Evolutionary conservation across 1,284 basidiomycete genomes (phyloP).

Genomic region (Malassezia sympodialis): DNA sequence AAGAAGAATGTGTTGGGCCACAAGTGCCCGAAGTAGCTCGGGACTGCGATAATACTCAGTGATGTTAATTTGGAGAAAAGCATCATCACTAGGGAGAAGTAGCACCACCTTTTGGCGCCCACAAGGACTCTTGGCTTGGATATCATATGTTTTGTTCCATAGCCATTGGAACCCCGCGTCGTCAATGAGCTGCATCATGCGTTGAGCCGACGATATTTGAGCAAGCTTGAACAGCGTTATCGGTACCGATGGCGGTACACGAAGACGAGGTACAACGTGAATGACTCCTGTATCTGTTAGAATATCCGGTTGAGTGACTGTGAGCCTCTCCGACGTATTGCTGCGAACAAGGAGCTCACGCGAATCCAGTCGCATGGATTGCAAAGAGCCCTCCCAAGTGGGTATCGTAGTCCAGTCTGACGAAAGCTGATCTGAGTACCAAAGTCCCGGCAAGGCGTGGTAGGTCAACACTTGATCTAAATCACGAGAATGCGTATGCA

Average conservation of each 20-base stretch:
- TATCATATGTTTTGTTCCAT: slow-evolving; percentile 2
- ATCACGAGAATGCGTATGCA: slow-evolving; percentile 61
- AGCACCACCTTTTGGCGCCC: slow-evolving; percentile 48
- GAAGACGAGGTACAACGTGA: slow-evolving; percentile 72
- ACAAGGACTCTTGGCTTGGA: not conserved
- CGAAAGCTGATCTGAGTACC: slow-evolving; percentile 61
- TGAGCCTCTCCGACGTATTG: not conserved
- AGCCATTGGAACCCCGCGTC: slow-evolving; percentile 10
- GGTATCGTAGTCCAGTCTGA: slow-evolving; percentile 30
- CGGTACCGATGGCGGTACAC: slow-evolving; percentile 76
- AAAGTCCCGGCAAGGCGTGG: slow-evolving; percentile 67
- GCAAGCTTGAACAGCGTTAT: slow-evolving; percentile 47
- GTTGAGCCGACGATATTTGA: not conserved
- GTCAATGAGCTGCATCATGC: slow-evolving; percentile 4
- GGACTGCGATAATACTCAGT: slow-evolving; percentile 59
- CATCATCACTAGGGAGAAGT: slow-evolving; percentile 79
- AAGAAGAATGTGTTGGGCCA: slow-evolving; percentile 80
- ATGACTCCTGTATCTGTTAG: slow-evolving; percentile 81
- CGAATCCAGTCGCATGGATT: slow-evolving; percentile 12
- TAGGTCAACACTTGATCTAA: slow-evolving; percentile 72
- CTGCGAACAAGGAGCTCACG: not conserved
- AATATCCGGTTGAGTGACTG: slow-evolving; percentile 53
- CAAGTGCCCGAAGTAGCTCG: slow-evolving; percentile 57
- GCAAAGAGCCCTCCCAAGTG: slow-evolving; percentile 24
- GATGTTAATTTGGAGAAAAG: slow-evolving; percentile 79